A percentile compares a stretch with the other conserved stretches of the same genome.
phyloP scores from a whole-genome alignment of 164 flowering plant species.

The grape (Vitis vinifera) region DNA sequence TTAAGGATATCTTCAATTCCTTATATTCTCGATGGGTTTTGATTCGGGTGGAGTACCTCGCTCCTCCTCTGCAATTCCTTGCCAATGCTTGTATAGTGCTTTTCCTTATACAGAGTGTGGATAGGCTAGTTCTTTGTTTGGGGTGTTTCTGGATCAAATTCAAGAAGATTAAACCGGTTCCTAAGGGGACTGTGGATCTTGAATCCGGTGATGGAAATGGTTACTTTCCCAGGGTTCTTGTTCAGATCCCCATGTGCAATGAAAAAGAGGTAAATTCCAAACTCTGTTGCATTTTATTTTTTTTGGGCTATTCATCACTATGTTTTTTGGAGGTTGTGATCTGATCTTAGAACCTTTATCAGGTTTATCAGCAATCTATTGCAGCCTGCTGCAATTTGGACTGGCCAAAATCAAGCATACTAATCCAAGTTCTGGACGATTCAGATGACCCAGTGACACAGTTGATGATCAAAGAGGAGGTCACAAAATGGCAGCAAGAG shows the following conservation, averaged over 20 bases:
- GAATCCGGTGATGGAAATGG: slow-evolving; percentile 58
- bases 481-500: slow-evolving; percentile 66
- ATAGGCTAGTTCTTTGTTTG: slow-evolving; percentile 71
- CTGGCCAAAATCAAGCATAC: slow-evolving; percentile 65
- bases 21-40: slow-evolving; percentile 77
- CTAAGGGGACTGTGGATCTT: slow-evolving; percentile 48
- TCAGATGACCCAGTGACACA: slow-evolving; percentile 70
- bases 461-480: slow-evolving; percentile 68
- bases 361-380: slow-evolving; percentile 96
- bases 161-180: slow-evolving; percentile 75
- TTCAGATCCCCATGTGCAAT: slow-evolving; percentile 99
- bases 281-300: neutral
- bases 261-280: slow-evolving; percentile 76
- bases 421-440: slow-evolving; percentile 77
- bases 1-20: slow-evolving; percentile 54
- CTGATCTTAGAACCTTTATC: slow-evolving; percentile 5
- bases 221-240: slow-evolving; percentile 89
- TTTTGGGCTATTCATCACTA: neutral
- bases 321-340: neutral
- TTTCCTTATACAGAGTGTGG: slow-evolving; percentile 82
- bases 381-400: slow-evolving; percentile 76
- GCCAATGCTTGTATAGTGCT: slow-evolving; percentile 72
- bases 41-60: slow-evolving; percentile 78
- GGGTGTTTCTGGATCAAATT: slow-evolving; percentile 92
- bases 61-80: slow-evolving; percentile 86